phyloP scores from a whole-genome alignment of 2,329 filamentous ascomycete genomes.

The Zelopaecilomyces penicillatus region DNA sequence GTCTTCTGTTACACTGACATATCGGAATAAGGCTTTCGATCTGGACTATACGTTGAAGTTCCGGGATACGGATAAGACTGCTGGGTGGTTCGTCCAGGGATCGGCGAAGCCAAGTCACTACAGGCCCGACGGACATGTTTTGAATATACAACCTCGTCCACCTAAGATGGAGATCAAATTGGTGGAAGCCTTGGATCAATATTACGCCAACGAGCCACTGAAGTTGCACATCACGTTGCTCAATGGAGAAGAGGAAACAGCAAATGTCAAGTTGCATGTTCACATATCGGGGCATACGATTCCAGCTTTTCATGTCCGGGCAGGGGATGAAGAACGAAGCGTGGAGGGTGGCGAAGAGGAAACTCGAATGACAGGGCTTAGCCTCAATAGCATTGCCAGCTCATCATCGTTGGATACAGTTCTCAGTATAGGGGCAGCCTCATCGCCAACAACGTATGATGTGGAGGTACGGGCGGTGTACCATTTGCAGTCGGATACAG shows the following conservation, averaged over 20 bases:
- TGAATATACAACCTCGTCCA: constrained; percentile 77
- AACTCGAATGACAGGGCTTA: constrained; percentile 32
- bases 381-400: constrained; percentile 39
- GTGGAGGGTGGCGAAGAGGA: constrained; percentile 32
- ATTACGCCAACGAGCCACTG: constrained; percentile 78
- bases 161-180: constrained; percentile 79
- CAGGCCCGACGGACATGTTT: constrained; percentile 41
- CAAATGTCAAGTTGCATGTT: constrained; percentile 62
- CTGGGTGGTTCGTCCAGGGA: constrained; percentile 43
- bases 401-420: constrained; percentile 35
- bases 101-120: constrained; percentile 37
- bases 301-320: constrained; percentile 36
- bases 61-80: constrained; percentile 30
- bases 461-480: constrained; percentile 69
- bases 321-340: constrained; percentile 25
- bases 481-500: constrained; percentile 67
- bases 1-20: constrained; percentile 50
- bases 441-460: constrained; percentile 50
- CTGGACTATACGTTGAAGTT: constrained; percentile 58
- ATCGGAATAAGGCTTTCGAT: constrained; percentile 58
- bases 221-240: constrained; percentile 58
- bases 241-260: constrained; percentile 78
- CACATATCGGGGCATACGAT: constrained; percentile 52
- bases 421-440: constrained; percentile 42
- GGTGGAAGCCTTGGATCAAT: constrained; percentile 55